Evolutionary conservation across 2,329 filamentous ascomycete genomes (phyloP).

Genomic region (Amphichorda felina): DNA sequence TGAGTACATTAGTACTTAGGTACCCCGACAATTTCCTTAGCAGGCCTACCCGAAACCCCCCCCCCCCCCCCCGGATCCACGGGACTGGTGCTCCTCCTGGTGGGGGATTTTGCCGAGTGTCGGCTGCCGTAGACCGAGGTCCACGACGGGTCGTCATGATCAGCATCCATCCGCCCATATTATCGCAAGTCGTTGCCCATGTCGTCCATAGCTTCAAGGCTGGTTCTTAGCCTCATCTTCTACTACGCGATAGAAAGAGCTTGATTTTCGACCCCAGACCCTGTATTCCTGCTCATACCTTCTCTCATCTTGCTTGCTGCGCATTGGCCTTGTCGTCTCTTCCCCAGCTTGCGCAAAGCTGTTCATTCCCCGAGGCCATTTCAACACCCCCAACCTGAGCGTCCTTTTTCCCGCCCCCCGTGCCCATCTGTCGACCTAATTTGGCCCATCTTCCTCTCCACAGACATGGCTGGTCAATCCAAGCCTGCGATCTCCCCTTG

Average conservation of each 20-base stretch:
- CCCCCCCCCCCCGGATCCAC: no score
- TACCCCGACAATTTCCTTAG: no score
- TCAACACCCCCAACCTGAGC: no score
- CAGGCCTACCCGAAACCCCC: no score
- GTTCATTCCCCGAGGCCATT: no score
- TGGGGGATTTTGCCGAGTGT: slow-evolving; percentile 4
- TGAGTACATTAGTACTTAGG: no score
- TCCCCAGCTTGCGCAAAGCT: no score
- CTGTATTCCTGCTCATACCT: not conserved
- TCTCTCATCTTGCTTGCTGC: no score
- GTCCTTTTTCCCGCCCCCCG: no score
- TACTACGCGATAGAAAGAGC: not conserved
- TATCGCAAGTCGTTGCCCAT: not conserved
- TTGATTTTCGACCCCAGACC: no score
- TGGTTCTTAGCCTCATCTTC: not conserved
- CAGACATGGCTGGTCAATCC: slow-evolving; percentile 24
- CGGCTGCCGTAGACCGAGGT: slow-evolving; percentile 4
- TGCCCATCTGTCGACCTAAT: no score
- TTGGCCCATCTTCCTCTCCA: not conserved
- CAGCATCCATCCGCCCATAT: not conserved
- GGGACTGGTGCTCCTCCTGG: not conserved
- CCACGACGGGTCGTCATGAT: slow-evolving; percentile 2
- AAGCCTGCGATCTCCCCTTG: slow-evolving; percentile 76
- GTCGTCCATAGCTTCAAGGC: not conserved
- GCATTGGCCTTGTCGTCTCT: no score